Base-by-base conservation (phyloP, 1,284 basidiomycete species). In the Quambalaria eucalypti region DNA sequence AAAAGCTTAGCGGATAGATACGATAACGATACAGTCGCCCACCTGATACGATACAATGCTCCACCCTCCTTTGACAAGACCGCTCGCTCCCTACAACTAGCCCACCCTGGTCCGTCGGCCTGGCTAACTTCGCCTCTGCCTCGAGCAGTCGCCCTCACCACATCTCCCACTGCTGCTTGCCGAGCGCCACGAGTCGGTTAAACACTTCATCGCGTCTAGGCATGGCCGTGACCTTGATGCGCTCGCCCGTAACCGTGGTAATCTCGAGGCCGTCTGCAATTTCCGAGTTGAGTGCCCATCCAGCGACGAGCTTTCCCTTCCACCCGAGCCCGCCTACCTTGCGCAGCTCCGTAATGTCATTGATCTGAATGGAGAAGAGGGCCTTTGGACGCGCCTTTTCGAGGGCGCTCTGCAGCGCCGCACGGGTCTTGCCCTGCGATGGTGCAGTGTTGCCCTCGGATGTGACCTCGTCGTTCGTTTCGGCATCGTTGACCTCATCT, bases 321-420 rank as follows among this genome's bases (percentile, higher is more conserved):
- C 68, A 76, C 4, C 74, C 74, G 23, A 76, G 51, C 1, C 74
- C 74, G 14, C 74, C 74, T 5, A 74, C 54, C 56, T 76, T 76
- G 56, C 61, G 60, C 6, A 75, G 53, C 48, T 68, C 68, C 26
- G 55, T 55, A 39, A 76, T 74, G 26, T 76, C 73, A n/a, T 71
- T 63, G 30, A 76, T 60, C 4, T 64, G 62, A 26, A 75, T 60
- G 6, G 61, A 54, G 38, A 73, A 75, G 16, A 55, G 56, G 0
- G 70, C 60, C n/a, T 58, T 16, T 1, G 48, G 48, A 26, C 59
- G 46, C 2, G 66, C 66, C 10, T 28, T 54, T 44, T 70, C 62
- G 1, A 57, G 62, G 12, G 60, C 55, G 2, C 50, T 23, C 28
- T 30, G 39, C 28, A 57, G 40, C 29, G 38, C 46, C 1, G 39